Percentiles rank a stretch among this genome's conserved stretches.
These are phyloP conservation scores for Gossypium australe DNA, from an alignment of 345 rosid genomes.

Conservation along the genomic window DNA sequence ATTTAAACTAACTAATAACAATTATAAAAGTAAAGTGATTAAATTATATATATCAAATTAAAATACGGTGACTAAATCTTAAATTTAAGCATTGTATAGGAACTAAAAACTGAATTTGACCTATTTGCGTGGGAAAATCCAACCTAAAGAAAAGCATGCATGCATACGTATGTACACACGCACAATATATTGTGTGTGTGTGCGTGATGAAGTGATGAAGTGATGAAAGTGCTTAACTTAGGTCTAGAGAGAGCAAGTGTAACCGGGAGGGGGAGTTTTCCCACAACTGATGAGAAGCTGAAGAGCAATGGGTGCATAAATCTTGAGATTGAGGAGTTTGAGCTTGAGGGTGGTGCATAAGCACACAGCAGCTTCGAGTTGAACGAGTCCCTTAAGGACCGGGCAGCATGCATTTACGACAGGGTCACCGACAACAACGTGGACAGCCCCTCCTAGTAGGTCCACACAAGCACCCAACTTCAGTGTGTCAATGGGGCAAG, in stretches of 20 bases:
- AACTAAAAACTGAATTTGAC: background rate
- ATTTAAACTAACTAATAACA: no score
- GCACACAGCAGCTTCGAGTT: conserved; percentile 86
- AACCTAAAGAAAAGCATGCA: background rate
- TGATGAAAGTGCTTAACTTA: conserved; percentile 13
- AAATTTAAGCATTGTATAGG: no score
- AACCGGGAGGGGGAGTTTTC: conserved; percentile 94
- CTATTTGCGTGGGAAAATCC: background rate
- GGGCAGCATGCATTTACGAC: conserved; percentile 85
- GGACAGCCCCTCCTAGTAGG: conserved; percentile 80
- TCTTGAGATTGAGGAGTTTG: conserved; percentile 74
- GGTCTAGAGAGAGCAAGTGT: conserved; percentile 75
- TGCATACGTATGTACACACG: no score
- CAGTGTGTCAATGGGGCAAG: conserved; percentile 77
- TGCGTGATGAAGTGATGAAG: no score
- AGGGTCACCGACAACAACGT: conserved; percentile 72
- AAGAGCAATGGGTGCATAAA: conserved; percentile 84
- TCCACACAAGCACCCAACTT: conserved; percentile 92
- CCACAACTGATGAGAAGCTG: conserved; percentile 93
- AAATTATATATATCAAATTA: no score
- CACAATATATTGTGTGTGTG: background rate
- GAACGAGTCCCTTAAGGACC: conserved; percentile 62
- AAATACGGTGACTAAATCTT: no score
- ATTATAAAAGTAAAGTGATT: no score
- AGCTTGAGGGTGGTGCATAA: conserved; percentile 87